Evolutionary conservation across 768 basidiomycete species (phyloP), one percentile per base, ranked within the genome.

Genomic region (Kwoniella bestiolae): DNA sequence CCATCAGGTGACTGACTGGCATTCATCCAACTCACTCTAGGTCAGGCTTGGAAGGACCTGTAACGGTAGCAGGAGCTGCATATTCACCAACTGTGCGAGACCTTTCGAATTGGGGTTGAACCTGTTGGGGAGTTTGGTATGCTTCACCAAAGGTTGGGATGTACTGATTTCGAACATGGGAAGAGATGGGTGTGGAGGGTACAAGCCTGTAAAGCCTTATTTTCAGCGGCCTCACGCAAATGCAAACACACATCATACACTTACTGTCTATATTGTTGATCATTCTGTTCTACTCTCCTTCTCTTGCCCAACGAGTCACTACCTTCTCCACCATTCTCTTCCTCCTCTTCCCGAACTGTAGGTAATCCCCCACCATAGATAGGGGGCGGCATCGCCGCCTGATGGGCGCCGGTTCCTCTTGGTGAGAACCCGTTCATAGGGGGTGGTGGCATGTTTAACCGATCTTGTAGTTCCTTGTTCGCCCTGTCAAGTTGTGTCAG

Each of bases 401-500:
- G 29, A 46, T 29, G 14, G 2, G 35, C 31, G 4, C 14, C 47
- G 18, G 2, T 7, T 25, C 29, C 59, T 16, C n/a, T 29, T 5
- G 31, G 5, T n/a, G 44, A n/a, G n/a, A 9, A 32, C 5, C 21
- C 11, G 21, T 21, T 3, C 5, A 45, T 6, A 3, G 26, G 8
- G 23, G 38, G 51, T 29, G 52, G 35, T 46, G 28, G 28, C 50
- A 29, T 41, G 16, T 28, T 29, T 18, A 51, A 25, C 8, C 52
- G 51, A 28, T 31, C 52, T 31, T 62, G 34, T 21, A 35, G 49
- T 23, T 62, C 50, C 26, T 41, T 61, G 6, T 29, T 52, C 16
- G 32, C 35, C 16, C 60, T 25, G 31, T 29, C 2, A 25, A 28
- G 35, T 28, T 6, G 9, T 11, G 34, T 41, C 35, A 57, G 18